Evolutionary conservation across 768 basidiomycete species (phyloP).

Genomic region (Kwoniella bestiolae): DNA sequence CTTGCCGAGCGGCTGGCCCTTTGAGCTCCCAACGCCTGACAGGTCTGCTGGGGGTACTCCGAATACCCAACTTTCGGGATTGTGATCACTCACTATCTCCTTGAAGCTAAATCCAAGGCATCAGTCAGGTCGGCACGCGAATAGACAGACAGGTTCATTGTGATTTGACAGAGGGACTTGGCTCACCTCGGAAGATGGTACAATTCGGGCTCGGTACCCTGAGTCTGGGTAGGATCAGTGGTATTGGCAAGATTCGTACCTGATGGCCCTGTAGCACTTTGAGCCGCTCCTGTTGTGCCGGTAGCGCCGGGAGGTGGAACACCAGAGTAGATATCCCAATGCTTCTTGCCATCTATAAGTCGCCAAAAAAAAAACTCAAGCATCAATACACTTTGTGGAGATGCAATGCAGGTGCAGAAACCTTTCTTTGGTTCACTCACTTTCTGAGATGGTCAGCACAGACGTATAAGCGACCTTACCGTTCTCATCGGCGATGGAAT

Average conservation of each 20-base stretch:
- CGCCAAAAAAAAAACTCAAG: background rate
- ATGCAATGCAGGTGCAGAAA: background rate
- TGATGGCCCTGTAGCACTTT: no score
- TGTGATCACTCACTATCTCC: background rate
- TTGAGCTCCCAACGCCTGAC: background rate
- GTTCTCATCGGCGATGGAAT: background rate
- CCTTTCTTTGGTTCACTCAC: background rate
- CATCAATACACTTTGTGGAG: background rate
- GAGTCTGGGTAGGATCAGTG: no score
- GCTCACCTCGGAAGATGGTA: no score
- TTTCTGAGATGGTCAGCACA: background rate
- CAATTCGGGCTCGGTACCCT: no score
- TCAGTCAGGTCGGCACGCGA: no score
- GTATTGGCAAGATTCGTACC: no score
- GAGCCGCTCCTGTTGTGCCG: no score
- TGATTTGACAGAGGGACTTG: no score
- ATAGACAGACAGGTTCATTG: no score
- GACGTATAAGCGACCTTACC: background rate
- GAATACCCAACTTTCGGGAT: background rate
- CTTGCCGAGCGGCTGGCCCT: background rate
- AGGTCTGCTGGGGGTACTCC: background rate
- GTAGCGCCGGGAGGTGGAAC: background rate
- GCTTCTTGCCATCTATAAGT: no score
- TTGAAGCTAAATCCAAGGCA: background rate
- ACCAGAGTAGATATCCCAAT: background rate